Base-by-base conservation (phyloP, 1,139 yeast species). In the Cylindricascospora bacillispora region DNA sequence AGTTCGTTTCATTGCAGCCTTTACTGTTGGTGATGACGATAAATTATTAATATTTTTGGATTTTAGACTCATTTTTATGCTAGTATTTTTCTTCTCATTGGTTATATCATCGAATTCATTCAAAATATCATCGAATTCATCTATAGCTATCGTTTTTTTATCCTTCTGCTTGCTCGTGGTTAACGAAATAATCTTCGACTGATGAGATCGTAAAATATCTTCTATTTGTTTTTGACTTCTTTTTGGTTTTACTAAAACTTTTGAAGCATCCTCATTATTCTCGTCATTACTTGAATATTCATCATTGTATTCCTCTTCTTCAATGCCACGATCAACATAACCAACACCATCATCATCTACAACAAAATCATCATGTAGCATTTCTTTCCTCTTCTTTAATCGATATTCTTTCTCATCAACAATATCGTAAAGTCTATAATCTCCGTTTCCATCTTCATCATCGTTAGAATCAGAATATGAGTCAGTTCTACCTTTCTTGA, bases 321-420 rank as follows among this genome's bases (percentile, higher is more conserved):
- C 93, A 10, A 68, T 82, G 31, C 97, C 97, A 28, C 79, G 80
- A 46, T 89, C 95, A 2, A 82, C 86, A 48, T 89, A 89, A 1
- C 62, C 63, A 41, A 75, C 77, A 10, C 93, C 94, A 40, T 78
- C 74, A 52, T 89, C 97, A 49, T 85, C 95, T 2, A 83, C 94
- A 29, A 89, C 89, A 51, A 89, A 89, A 49, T 86, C 95, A 49
- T 86, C 95, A 39, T 80, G 76, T 59, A 83, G 65, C 33, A 89
- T 63, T 37, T 85, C 83, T 35, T 79, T 71, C 42, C 93, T 69
- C 49, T 81, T 82, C 50, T 74, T 81, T 40, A 70, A 68, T 41
- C 89, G 63, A 56, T 71, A 86, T 19, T 79, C 73, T 25, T 68
- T 75, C 45, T 85, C 94, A 49, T 81, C 93, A 6, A 85, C 78